These are phyloP conservation scores for Asparagopsis taxiformis DNA, from an alignment of 31 red algal species.

Conservation along the genomic window DNA sequence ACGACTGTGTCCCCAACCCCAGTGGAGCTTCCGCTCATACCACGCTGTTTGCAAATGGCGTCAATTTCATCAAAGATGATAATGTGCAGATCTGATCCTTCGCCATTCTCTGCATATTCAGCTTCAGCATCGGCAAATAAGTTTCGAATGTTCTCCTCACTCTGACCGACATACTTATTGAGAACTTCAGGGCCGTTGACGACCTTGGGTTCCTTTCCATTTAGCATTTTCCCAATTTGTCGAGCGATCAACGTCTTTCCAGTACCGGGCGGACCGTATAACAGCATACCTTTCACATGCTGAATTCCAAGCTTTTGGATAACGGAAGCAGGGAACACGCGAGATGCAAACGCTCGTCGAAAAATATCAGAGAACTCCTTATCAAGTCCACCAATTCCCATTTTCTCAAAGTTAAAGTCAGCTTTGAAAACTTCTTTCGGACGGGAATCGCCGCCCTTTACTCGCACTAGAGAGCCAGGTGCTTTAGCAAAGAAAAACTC, in stretches of 20 bases:
- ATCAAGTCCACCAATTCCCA: slow-evolving; percentile 99
- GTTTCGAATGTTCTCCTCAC: slow-evolving; percentile 98
- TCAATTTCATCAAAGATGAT: no score
- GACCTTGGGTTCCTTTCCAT: slow-evolving; percentile 98
- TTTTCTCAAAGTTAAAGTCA: slow-evolving; percentile 99
- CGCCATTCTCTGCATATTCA: slow-evolving; percentile 79
- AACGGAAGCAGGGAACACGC: slow-evolving; percentile 92
- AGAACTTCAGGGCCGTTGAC: slow-evolving; percentile 99
- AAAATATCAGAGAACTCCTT: slow-evolving; percentile 99
- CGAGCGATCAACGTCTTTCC: slow-evolving; percentile 99
- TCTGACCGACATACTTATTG: slow-evolving; percentile 98
- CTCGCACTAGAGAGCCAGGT: slow-evolving; percentile 53
- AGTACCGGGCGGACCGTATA: slow-evolving; percentile 97
- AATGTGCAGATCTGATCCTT: slow-evolving; percentile 97
- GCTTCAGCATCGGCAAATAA: slow-evolving; percentile 96
- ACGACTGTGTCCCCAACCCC: slow-evolving; percentile 99
- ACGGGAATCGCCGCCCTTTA: slow-evolving; percentile 82
- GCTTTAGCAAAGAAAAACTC: slow-evolving; percentile 86
- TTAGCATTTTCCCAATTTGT: slow-evolving; percentile 99
- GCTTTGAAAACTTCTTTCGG: slow-evolving; percentile 93
- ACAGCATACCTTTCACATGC: slow-evolving; percentile 98
- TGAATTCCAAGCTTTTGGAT: slow-evolving; percentile 96
- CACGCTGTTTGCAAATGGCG: slow-evolving; percentile 99
- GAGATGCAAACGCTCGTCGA: slow-evolving; percentile 98
- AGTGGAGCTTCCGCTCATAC: slow-evolving; percentile 74